These are phyloP conservation scores for Vishniacozyma victoriae DNA, from an alignment of 768 basidiomycete genomes.

Conservation along the genomic window DNA sequence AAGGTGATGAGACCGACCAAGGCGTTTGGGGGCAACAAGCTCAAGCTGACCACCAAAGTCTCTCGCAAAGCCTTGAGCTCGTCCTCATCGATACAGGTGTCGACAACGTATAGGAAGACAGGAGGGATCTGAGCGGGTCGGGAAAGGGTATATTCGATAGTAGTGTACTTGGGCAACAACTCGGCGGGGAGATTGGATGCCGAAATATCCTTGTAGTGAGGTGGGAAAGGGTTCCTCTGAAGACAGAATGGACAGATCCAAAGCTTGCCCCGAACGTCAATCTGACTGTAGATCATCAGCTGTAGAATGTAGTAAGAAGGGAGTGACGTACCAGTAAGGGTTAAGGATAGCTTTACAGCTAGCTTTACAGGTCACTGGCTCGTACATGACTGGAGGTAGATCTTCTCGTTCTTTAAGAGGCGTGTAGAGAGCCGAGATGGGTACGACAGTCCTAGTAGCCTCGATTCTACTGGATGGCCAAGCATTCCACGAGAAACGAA, in stretches of 20 bases:
- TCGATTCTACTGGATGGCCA: slow-evolving; percentile 98
- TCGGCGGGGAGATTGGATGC: slow-evolving; percentile 95
- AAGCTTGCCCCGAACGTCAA: slow-evolving; percentile 94
- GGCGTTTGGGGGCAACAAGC: slow-evolving; percentile 85
- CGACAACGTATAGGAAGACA: slow-evolving; percentile 93
- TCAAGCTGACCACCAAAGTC: slow-evolving; percentile 87
- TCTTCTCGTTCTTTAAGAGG: slow-evolving; percentile 91
- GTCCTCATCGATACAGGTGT: slow-evolving; percentile 85
- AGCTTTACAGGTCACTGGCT: slow-evolving; percentile 97
- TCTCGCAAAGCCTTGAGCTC: slow-evolving; percentile 93
- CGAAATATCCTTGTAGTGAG: slow-evolving; percentile 98
- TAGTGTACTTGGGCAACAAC: slow-evolving; percentile 94
- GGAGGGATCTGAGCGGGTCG: slow-evolving; percentile 88
- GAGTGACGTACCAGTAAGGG: slow-evolving; percentile 76
- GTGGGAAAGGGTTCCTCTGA: slow-evolving; percentile 91
- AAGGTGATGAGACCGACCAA: slow-evolving; percentile 93
- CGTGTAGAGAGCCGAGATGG: slow-evolving; percentile 95
- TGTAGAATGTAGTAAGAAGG: slow-evolving; percentile 2
- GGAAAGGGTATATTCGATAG: slow-evolving; percentile 97
- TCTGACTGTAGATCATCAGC: slow-evolving; percentile 61
- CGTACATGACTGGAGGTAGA: slow-evolving; percentile 90
- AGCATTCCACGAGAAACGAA: slow-evolving; percentile 96
- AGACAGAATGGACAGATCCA: slow-evolving; percentile 99
- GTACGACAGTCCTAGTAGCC: slow-evolving; percentile 93
- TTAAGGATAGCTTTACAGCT: slow-evolving; percentile 96